phyloP scores from a whole-genome alignment of 768 basidiomycete species.

The Kondoa malvinella region DNA sequence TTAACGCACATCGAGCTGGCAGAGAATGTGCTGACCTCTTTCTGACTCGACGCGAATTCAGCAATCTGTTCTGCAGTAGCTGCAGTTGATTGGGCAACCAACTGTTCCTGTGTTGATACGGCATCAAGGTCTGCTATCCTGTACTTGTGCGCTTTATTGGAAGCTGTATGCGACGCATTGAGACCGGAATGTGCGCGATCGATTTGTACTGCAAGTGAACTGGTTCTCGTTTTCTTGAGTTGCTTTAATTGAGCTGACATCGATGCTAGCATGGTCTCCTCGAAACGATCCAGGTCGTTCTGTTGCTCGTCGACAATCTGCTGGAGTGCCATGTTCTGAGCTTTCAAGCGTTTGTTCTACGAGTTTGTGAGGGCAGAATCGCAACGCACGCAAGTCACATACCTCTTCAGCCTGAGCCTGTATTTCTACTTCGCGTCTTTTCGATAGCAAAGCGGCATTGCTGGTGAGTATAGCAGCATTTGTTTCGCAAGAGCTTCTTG shows the following conservation, averaged over 20 bases:
- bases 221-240: slow-evolving; percentile 6
- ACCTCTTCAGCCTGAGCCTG: slow-evolving; percentile 11
- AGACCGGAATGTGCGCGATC: slow-evolving; percentile 5
- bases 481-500: background rate
- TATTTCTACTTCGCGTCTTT: slow-evolving; percentile 11
- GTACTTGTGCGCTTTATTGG: background rate
- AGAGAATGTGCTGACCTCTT: too few species aligned
- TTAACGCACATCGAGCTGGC: too few species aligned
- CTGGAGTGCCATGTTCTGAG: slow-evolving; percentile 11
- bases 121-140: slow-evolving; percentile 1
- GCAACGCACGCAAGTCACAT: background rate
- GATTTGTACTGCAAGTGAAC: slow-evolving; percentile 3
- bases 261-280: slow-evolving; percentile 8
- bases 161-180: background rate
- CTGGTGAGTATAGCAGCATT: background rate
- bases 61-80: too few species aligned
- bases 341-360: slow-evolving; percentile 15
- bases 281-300: slow-evolving; percentile 7
- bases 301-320: slow-evolving; percentile 7
- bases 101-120: background rate
- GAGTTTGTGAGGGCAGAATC: too few species aligned
- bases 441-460: background rate
- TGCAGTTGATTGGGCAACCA: background rate
- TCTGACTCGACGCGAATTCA: too few species aligned
- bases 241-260: slow-evolving; percentile 1